These are phyloP conservation scores for Boeremia exigua DNA, from an alignment of 2,329 filamentous ascomycete genomes.

Conservation along the genomic window DNA sequence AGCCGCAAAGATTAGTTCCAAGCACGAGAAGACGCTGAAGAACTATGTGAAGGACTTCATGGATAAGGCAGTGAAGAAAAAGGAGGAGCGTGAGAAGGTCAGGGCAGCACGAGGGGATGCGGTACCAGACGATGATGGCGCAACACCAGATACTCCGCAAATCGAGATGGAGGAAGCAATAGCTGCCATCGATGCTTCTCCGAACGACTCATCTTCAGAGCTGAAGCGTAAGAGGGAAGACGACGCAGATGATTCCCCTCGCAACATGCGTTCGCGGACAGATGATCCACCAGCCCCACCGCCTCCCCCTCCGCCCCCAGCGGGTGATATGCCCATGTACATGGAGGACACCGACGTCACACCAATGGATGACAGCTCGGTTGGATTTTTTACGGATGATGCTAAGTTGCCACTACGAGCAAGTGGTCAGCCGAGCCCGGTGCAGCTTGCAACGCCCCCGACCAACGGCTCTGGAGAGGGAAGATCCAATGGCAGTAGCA, in stretches of 20 bases:
- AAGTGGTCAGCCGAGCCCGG: slow-evolving; percentile 38
- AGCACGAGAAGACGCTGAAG: slow-evolving; percentile 82
- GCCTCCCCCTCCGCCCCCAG: slow-evolving; percentile 51
- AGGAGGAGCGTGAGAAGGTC: slow-evolving; percentile 67
- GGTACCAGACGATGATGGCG: slow-evolving; percentile 21
- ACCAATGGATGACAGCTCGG: slow-evolving; percentile 33
- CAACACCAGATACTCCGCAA: slow-evolving; percentile 29
- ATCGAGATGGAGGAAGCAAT: slow-evolving; percentile 12
- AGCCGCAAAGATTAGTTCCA: slow-evolving; percentile 71
- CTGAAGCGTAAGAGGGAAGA: slow-evolving; percentile 49
- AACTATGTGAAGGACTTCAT: slow-evolving; percentile 84
- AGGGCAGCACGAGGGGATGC: slow-evolving; percentile 52
- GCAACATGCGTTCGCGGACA: slow-evolving; percentile 39
- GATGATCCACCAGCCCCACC: slow-evolving; percentile 51
- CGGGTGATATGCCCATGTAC: slow-evolving; percentile 38
- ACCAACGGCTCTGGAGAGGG: slow-evolving; percentile 39
- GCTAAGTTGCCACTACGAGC: slow-evolving; percentile 13
- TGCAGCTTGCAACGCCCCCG: slow-evolving; percentile 55
- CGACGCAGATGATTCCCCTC: slow-evolving; percentile 37
- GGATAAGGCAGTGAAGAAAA: slow-evolving; percentile 79
- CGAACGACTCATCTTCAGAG: slow-evolving; percentile 35
- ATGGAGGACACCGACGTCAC: slow-evolving; percentile 31
- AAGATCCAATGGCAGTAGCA: slow-evolving; percentile 11
- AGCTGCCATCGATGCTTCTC: slow-evolving; percentile 25
- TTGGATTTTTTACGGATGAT: slow-evolving; percentile 6